Conservation (phyloP, 352 stramenopile genomes). For the Plasmopara viticola region DNA sequence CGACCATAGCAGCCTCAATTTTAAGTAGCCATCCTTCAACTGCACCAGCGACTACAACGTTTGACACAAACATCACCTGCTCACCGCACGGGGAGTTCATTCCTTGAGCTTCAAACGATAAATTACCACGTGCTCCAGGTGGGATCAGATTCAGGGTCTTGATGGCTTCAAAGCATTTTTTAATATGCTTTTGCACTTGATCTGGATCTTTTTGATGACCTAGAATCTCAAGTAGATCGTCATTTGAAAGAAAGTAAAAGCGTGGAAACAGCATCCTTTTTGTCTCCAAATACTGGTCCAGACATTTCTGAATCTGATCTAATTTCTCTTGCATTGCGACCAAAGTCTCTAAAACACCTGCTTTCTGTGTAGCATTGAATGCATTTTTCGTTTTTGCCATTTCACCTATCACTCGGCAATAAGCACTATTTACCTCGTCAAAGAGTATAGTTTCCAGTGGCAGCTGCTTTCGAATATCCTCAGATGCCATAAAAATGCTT, state of each 20-base stretch:
- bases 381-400: slow-evolving; percentile 81
- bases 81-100: slow-evolving; percentile 90
- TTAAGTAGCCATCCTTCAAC: slow-evolving; percentile 88
- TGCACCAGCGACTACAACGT: slow-evolving; percentile 84
- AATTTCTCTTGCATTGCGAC: slow-evolving; percentile 82
- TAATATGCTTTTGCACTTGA: slow-evolving; percentile 88
- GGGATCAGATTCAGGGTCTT: slow-evolving; percentile 69
- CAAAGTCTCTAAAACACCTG: slow-evolving; percentile 53
- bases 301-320: slow-evolving; percentile 83
- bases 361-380: slow-evolving; percentile 54
- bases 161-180: slow-evolving; percentile 90
- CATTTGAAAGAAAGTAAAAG: slow-evolving; percentile 88
- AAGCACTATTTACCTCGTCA: slow-evolving; percentile 81
- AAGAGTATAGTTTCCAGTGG: slow-evolving; percentile 82
- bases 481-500: slow-evolving; percentile 92
- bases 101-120: slow-evolving; percentile 80
- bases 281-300: slow-evolving; percentile 85
- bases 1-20: slow-evolving; percentile 82
- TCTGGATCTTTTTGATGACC: slow-evolving; percentile 84
- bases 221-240: slow-evolving; percentile 82
- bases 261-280: slow-evolving; percentile 84
- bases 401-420: slow-evolving; percentile 60
- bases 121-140: slow-evolving; percentile 64
- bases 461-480: slow-evolving; percentile 93
- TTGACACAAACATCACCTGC: slow-evolving; percentile 75